phyloP scores from a whole-genome alignment of 2,329 filamentous ascomycete species.

The Catunica adiposa region DNA sequence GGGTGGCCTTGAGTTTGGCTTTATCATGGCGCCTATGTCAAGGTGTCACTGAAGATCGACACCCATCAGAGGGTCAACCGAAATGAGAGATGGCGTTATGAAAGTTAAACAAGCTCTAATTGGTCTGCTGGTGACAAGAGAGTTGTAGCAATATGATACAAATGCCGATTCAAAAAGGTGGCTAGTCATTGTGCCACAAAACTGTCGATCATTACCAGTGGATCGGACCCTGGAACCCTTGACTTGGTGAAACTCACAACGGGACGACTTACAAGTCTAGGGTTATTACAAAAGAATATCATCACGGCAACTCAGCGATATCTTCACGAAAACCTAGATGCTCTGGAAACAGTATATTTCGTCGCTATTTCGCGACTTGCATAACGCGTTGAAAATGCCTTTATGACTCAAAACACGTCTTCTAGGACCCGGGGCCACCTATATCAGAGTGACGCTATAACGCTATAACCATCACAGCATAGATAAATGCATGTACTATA shows the following conservation, averaged over 20 bases:
- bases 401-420: neutral
- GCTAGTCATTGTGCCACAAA: neutral
- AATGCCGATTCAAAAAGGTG: too few species aligned
- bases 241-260: neutral
- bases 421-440: neutral
- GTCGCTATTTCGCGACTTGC: neutral
- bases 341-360: neutral
- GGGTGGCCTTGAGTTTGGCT: neutral
- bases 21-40: neutral
- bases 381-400: neutral
- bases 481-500: neutral
- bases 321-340: neutral
- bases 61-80: neutral
- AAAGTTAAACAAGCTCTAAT: neutral
- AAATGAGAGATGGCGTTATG: neutral
- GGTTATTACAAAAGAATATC: neutral
- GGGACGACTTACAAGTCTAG: neutral
- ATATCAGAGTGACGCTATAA: constrained; percentile 3
- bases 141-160: too few species aligned
- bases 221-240: neutral
- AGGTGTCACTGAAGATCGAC: neutral
- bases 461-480: neutral
- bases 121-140: neutral
- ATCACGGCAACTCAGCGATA: neutral
- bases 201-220: neutral